These are phyloP conservation scores for Acer yangbiense DNA, from an alignment of 345 rosid genomes.

Conservation along the genomic window DNA sequence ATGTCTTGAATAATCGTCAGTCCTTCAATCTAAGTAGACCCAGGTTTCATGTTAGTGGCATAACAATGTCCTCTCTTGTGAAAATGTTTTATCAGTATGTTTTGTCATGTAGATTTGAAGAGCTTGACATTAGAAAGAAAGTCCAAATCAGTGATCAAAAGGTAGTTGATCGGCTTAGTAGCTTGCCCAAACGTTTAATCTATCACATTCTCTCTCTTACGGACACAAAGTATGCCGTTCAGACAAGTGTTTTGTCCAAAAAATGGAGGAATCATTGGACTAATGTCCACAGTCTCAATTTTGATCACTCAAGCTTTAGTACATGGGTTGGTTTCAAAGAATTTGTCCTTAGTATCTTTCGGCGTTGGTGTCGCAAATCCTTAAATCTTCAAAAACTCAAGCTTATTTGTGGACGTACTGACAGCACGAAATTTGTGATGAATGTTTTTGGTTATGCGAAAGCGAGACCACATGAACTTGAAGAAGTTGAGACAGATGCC, in stretches of 20 bases:
- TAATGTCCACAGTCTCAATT: background rate
- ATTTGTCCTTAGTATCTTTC: too few relatives aligned
- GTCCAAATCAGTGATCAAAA: background rate
- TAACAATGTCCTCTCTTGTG: background rate
- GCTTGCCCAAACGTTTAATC: background rate
- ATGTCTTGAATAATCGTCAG: background rate
- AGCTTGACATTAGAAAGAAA: background rate
- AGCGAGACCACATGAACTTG: too few relatives aligned
- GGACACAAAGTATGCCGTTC: background rate
- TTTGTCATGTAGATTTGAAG: background rate
- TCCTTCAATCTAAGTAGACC: background rate
- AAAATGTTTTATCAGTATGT: background rate
- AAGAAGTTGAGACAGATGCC: background rate
- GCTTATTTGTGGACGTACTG: too few relatives aligned
- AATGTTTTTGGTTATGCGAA: too few relatives aligned
- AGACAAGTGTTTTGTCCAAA: background rate
- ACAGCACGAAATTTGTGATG: too few relatives aligned
- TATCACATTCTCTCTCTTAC: background rate
- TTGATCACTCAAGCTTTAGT: background rate
- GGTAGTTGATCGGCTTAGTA: background rate
- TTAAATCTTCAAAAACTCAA: too few relatives aligned
- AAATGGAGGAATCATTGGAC: background rate
- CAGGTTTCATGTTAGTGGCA: background rate
- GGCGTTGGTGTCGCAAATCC: too few relatives aligned
- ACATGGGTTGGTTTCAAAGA: background rate